Evolutionary conservation across 106 monocot genomes (phyloP), one percentile per base, ranked within the genome.

Genomic region (Allium cepa): DNA sequence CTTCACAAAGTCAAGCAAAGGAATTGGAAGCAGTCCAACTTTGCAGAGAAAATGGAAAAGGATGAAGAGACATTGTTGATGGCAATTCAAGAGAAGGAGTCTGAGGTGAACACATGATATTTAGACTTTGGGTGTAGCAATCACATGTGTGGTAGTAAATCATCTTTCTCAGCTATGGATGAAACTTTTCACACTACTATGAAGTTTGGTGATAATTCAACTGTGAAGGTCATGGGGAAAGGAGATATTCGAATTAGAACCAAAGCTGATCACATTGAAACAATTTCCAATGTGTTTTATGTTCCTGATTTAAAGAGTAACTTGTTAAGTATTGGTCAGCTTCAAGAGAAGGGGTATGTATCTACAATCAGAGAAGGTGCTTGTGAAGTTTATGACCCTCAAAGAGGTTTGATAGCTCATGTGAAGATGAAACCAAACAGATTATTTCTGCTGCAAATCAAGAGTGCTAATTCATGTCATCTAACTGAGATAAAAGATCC

Each of bases 291-390:
- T 68, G 16, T 60, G n/a, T 22, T 62, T 53, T 68, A 61, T 69
- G 52, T 68, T 68, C 50, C 9, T 61, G 26, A 68, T 16, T 46
- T 68, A 45, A 56, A 75, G 28, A 62, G 51, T 11, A 69, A 75
- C 69, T 45, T 75, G 46, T 59, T 66, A 26, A 80, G 75, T 80
- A 61, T 48, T 57, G 58, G 57, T 51, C 70, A 74, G 27, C 53
- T 75, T 28, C 17, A 28, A 53, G 72, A 74, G 17, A 74, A 74
- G 15, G 56, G 66, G 8, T 66, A 74, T 59, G 58, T 18, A 14
- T 48, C 56, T 1, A 66, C 26, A n/a, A 66, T 57, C 8, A 12
- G 51, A 4, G n/a, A 46, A 6, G 53, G 26, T 49, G 16, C 4
- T 59, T 68, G 62, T 60, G 55, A 69, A 47, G 63, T 69, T 17